These are phyloP conservation scores for Cladobotryum mycophilum DNA, from an alignment of 2,329 filamentous ascomycete species.

Conservation along the genomic window DNA sequence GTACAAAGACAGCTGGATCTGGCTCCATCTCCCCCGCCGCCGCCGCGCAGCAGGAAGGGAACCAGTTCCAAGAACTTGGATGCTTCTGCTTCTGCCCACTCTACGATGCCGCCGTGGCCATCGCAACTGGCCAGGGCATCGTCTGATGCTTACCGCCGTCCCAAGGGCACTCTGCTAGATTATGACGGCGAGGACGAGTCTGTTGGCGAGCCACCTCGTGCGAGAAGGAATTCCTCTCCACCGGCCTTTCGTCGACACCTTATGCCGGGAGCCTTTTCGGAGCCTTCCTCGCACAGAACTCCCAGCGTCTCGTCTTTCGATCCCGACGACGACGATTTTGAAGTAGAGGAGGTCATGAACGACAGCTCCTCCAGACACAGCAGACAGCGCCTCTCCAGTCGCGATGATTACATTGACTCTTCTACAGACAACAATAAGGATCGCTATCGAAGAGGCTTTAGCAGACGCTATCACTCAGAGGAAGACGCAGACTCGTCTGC, in stretches of 20 bases:
- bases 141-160: constrained; percentile 26
- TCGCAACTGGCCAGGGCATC: constrained; percentile 22
- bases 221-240: constrained; percentile 11
- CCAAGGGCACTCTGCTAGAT: constrained; percentile 18
- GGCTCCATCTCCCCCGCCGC: constrained; percentile 4
- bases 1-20: constrained; percentile 24
- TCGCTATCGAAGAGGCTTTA: constrained; percentile 10
- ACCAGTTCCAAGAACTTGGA: constrained; percentile 21
- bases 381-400: constrained; percentile 17
- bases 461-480: constrained; percentile 12
- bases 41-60: constrained; percentile 22
- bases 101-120: constrained; percentile 23
- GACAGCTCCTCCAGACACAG: constrained; percentile 14
- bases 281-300: constrained; percentile 8
- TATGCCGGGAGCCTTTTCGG: constrained; percentile 12
- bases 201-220: constrained; percentile 8
- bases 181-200: constrained; percentile 12
- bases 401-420: constrained; percentile 22
- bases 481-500: constrained; percentile 19
- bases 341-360: constrained; percentile 23
- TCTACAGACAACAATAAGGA: constrained; percentile 16
- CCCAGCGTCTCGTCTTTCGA: constrained; percentile 9
- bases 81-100: constrained; percentile 17
- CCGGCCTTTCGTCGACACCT: constrained; percentile 7
- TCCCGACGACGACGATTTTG: constrained; percentile 17